Evolutionary conservation across 2,329 filamentous ascomycete species (phyloP).

Genomic region (Aphanocladium album): DNA sequence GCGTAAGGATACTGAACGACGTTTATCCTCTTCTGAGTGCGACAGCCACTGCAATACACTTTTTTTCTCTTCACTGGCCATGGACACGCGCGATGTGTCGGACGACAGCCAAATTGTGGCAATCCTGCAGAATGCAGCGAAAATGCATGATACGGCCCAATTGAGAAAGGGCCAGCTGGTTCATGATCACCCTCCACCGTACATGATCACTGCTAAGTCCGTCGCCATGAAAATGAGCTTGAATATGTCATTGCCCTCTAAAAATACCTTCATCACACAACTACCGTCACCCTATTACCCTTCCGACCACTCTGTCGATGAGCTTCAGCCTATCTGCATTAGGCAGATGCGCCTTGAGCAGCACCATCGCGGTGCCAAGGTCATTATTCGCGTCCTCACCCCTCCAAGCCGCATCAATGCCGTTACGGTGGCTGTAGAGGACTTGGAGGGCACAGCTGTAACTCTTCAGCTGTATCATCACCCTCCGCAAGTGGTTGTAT

Average conservation of each 20-base stretch:
- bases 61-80: background rate
- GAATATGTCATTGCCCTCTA: background rate
- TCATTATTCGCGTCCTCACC: constrained; percentile 19
- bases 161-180: background rate
- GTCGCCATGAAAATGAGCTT: background rate
- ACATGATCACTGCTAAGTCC: background rate
- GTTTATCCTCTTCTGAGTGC: no score
- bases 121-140: background rate
- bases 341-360: background rate
- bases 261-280: background rate
- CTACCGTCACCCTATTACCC: background rate
- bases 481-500: constrained; percentile 29
- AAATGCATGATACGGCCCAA: background rate
- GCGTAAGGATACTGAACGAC: no score
- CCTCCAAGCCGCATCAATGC: constrained; percentile 16
- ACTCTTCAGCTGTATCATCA: constrained; percentile 38
- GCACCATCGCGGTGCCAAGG: constrained; percentile 15
- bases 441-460: constrained; percentile 31
- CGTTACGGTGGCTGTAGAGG: constrained; percentile 32
- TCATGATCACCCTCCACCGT: background rate
- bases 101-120: background rate
- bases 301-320: background rate
- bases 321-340: background rate
- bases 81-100: background rate
- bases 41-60: background rate